phyloP scores from a whole-genome alignment of 2,329 filamentous ascomycete species.

The Cytospora piceae region DNA sequence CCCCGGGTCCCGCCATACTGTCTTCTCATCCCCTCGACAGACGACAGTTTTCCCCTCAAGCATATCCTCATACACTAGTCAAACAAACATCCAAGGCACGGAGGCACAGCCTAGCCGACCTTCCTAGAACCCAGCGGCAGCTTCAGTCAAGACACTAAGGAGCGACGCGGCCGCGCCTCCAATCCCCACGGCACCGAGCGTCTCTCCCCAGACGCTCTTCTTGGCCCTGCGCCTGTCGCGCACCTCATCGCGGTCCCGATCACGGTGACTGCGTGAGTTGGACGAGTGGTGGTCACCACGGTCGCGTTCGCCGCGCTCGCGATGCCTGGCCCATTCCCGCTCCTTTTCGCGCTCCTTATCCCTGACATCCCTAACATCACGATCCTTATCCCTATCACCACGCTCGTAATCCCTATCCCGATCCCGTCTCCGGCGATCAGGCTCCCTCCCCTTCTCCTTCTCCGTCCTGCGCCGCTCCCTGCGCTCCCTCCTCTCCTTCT shows the following conservation, averaged over 20 bases:
- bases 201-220: conserved; percentile 56
- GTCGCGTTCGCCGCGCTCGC: conserved; percentile 49
- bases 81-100: neutral
- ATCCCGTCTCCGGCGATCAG: conserved; percentile 33
- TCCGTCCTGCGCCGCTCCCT: conserved; percentile 21
- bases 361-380: conserved; percentile 40
- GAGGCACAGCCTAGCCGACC: neutral
- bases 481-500: conserved; percentile 30
- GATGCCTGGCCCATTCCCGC: conserved; percentile 43
- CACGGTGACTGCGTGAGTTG: conserved; percentile 32
- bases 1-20: neutral
- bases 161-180: conserved; percentile 64
- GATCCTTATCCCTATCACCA: conserved; percentile 39
- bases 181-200: conserved; percentile 61
- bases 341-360: conserved; percentile 41
- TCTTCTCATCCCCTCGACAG: neutral
- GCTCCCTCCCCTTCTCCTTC: conserved; percentile 29
- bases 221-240: conserved; percentile 41
- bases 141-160: conserved; percentile 61
- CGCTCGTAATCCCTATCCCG: conserved; percentile 40
- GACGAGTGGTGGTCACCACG: conserved; percentile 41
- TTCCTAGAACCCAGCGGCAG: conserved; percentile 44
- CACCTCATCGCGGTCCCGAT: conserved; percentile 45
- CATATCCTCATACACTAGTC: neutral
- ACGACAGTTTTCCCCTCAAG: neutral